Conservation (phyloP, 2,329 filamentous ascomycete species). For the Pseudopithomyces maydicus region DNA sequence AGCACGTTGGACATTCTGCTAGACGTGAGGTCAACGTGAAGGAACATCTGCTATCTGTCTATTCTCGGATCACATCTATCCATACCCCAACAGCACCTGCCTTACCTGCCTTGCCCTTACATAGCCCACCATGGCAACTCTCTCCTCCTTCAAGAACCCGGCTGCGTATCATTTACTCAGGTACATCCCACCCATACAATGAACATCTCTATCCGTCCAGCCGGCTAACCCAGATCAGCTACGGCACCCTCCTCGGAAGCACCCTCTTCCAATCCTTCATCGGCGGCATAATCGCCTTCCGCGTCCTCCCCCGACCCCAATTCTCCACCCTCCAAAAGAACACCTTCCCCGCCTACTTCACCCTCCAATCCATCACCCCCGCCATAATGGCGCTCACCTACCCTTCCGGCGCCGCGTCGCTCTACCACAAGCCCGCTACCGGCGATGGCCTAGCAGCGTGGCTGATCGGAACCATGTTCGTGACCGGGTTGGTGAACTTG, state of each 20-base stretch:
- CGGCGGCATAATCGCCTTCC: slow-evolving; percentile 75
- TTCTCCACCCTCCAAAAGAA: slow-evolving; percentile 78
- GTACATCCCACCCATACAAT: slow-evolving; percentile 48
- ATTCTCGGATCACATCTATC: not conserved
- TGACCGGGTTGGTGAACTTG: slow-evolving; percentile 74
- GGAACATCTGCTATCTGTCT: not conserved
- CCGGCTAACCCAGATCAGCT: slow-evolving; percentile 57
- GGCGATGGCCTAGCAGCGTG: slow-evolving; percentile 38
- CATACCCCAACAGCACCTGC: not conserved
- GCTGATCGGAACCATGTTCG: slow-evolving; percentile 72
- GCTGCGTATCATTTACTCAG: slow-evolving; percentile 78
- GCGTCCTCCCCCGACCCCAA: slow-evolving; percentile 74
- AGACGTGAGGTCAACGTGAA: not conserved
- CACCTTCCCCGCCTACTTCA: slow-evolving; percentile 89
- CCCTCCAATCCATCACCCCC: slow-evolving; percentile 78
- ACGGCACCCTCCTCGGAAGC: slow-evolving; percentile 84
- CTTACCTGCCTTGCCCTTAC: not conserved
- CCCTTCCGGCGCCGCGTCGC: slow-evolving; percentile 51
- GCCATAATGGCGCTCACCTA: slow-evolving; percentile 78
- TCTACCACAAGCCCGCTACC: slow-evolving; percentile 7
- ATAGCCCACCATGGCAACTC: slow-evolving; percentile 47
- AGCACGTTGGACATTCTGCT: not conserved
- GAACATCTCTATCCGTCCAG: slow-evolving; percentile 6
- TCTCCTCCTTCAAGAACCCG: slow-evolving; percentile 61
- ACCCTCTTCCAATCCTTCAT: slow-evolving; percentile 88